phyloP scores from a whole-genome alignment of 2,329 filamentous ascomycete species.

The Neophaeococcomyces mojaviensis region DNA sequence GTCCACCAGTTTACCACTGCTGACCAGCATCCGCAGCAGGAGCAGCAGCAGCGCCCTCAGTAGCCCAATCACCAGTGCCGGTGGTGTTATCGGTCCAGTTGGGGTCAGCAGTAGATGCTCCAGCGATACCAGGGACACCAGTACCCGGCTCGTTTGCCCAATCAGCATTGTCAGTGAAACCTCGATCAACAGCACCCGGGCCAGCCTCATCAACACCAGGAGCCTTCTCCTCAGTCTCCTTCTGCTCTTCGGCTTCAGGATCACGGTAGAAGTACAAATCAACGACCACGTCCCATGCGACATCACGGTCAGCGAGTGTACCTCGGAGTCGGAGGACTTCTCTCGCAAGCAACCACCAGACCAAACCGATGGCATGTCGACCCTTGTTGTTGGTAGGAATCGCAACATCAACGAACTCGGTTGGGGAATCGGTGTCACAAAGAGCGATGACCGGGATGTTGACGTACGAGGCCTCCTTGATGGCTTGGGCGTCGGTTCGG shows the following conservation, averaged over 20 bases:
- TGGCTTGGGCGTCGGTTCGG: constrained; percentile 98
- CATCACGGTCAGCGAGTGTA: constrained; percentile 90
- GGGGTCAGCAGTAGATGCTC: constrained; percentile 50
- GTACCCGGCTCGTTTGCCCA: constrained; percentile 57
- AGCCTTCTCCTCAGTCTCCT: constrained; percentile 82
- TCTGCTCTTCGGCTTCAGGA: constrained; percentile 98
- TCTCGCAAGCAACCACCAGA: constrained; percentile 99
- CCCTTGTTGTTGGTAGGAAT: constrained; percentile 99
- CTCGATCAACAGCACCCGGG: constrained; percentile 67
- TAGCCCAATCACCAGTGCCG: constrained; percentile 45
- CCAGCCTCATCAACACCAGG: constrained; percentile 79
- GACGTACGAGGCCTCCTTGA: constrained; percentile 99
- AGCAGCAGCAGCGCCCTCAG: constrained; percentile 33
- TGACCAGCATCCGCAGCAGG: constrained; percentile 30
- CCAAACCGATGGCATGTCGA: constrained; percentile 93
- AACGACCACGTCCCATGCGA: constrained; percentile 98
- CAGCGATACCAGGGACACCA: constrained; percentile 59
- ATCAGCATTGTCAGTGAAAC: constrained; percentile 82
- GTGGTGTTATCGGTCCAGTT: constrained; percentile 52
- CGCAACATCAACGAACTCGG: constrained; percentile 98
- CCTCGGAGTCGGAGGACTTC: constrained; percentile 98
- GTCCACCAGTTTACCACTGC: constrained; percentile 26
- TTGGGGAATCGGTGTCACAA: constrained; percentile 97
- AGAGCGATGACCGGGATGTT: constrained; percentile 99
- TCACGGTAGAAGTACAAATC: constrained; percentile 99